A percentile compares a stretch with the other conserved stretches of the same genome.
Evolutionary conservation across 768 basidiomycete species (phyloP).

Genomic region (Pisolithus sp.): DNA sequence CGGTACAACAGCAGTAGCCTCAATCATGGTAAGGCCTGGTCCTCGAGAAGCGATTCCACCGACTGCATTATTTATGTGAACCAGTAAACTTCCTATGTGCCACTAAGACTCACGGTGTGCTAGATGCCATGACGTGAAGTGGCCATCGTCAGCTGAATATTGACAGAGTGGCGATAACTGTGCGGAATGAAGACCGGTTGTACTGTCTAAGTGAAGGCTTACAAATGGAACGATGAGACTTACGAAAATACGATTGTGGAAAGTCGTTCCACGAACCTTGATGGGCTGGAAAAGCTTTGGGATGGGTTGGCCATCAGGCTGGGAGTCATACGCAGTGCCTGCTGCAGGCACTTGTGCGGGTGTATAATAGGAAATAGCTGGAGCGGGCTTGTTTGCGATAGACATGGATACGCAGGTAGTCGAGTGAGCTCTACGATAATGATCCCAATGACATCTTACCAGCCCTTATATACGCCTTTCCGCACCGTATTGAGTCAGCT

Average conservation of each 20-base stretch:
- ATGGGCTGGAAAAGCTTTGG: slow-evolving; percentile 59
- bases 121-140: slow-evolving; percentile 78
- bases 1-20: slow-evolving; percentile 59
- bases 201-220: slow-evolving; percentile 12
- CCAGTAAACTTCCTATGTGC: slow-evolving; percentile 22
- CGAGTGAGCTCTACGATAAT: background rate
- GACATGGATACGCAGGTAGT: background rate
- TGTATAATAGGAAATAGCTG: slow-evolving; percentile 39
- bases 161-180: slow-evolving; percentile 73
- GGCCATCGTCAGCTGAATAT: slow-evolving; percentile 68
- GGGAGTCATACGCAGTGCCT: slow-evolving; percentile 38
- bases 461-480: no score
- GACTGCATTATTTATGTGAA: slow-evolving; percentile 1
- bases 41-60: slow-evolving; percentile 47
- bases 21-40: slow-evolving; percentile 54
- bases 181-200: background rate
- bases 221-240: slow-evolving; percentile 13
- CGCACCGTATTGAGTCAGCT: no score
- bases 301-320: slow-evolving; percentile 33
- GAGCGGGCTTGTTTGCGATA: slow-evolving; percentile 33
- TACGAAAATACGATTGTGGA: slow-evolving; percentile 74
- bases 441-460: background rate
- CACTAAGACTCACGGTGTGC: slow-evolving; percentile 55
- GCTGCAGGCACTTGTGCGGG: slow-evolving; percentile 39
- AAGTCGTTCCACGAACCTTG: slow-evolving; percentile 50